Percentiles rank a stretch among this genome's conserved stretches.
These are phyloP conservation scores for Neurospora sublineolata DNA, from an alignment of 495 filamentous ascomycete species.

Conservation along the genomic window DNA sequence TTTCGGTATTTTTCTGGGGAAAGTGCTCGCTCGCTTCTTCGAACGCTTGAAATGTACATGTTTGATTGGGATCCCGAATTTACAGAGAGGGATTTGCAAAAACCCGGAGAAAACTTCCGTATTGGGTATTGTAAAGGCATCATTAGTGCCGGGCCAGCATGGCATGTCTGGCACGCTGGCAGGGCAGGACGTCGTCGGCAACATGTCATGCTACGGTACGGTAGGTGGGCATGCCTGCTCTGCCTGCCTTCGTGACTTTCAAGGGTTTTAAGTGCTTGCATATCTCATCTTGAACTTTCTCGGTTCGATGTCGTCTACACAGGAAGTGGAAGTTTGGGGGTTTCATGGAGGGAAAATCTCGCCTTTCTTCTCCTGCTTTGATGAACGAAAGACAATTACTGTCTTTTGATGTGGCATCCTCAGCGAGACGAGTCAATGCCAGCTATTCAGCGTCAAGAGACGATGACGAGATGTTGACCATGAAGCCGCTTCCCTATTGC, in stretches of 20 bases:
- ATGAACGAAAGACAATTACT: neutral
- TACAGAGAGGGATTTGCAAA: neutral
- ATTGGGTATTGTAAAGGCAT: neutral
- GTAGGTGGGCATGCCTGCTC: neutral
- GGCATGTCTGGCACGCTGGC: neutral
- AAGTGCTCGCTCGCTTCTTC: neutral
- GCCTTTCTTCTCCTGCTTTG: neutral
- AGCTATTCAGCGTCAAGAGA: neutral
- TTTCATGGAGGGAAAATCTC: neutral
- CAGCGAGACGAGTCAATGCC: neutral
- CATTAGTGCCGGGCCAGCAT: neutral
- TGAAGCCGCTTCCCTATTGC: neutral
- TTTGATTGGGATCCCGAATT: neutral
- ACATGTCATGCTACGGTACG: neutral
- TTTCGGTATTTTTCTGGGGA: neutral
- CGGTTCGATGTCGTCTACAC: neutral
- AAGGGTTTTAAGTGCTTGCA: neutral
- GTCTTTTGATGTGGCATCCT: neutral
- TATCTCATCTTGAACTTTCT: neutral
- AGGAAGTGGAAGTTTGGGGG: neutral
- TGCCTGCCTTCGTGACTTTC: neutral
- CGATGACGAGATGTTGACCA: neutral
- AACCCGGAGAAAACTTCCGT: neutral
- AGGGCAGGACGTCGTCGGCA: neutral
- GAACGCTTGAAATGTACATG: neutral